A percentile compares a stretch with the other conserved stretches of the same genome.
Conservation (phyloP, 495 filamentous ascomycete genomes). For the Podospora pseudopauciseta region DNA sequence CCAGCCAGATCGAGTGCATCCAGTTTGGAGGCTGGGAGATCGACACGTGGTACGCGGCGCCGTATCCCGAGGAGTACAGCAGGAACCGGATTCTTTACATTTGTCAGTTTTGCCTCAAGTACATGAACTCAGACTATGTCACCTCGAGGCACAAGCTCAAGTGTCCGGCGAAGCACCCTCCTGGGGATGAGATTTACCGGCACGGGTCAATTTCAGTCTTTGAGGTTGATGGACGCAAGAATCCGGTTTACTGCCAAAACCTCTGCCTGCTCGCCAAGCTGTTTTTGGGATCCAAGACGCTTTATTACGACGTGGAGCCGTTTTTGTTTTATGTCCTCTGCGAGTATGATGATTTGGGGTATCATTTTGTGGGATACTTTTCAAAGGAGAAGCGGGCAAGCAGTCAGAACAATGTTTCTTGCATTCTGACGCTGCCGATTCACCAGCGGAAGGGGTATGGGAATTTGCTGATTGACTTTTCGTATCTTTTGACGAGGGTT, state of each 20-base stretch:
- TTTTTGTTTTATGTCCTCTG: conserved; percentile 99
- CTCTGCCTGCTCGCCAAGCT: conserved; percentile 93
- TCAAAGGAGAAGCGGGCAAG: conserved; percentile 98
- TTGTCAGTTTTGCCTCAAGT: conserved; percentile 98
- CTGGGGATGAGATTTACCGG: conserved; percentile 97
- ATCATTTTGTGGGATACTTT: conserved; percentile 98
- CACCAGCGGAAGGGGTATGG: conserved; percentile 97
- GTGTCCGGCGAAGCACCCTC: conserved; percentile 92
- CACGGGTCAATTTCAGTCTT: conserved; percentile 90
- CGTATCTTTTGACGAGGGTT: conserved; percentile 87
- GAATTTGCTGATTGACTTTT: conserved; percentile 95
- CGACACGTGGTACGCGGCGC: conserved; percentile 99
- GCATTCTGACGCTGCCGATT: conserved; percentile 91
- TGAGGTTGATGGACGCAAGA: conserved; percentile 94
- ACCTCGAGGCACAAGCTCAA: conserved; percentile 98
- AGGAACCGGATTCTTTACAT: conserved; percentile 93
- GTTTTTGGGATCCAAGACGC: conserved; percentile 93
- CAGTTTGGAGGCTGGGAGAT: conserved; percentile 97
- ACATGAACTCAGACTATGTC: conserved; percentile 98
- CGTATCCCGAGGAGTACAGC: conserved; percentile 97
- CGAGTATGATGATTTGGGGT: conserved; percentile 87
- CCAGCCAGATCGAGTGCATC: conserved; percentile 97
- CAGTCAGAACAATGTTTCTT: conserved; percentile 94
- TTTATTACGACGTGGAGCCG: conserved; percentile 98
- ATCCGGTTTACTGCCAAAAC: conserved; percentile 96